Conservation (phyloP, 768 basidiomycete genomes). For the Ramaria sp. region DNA sequence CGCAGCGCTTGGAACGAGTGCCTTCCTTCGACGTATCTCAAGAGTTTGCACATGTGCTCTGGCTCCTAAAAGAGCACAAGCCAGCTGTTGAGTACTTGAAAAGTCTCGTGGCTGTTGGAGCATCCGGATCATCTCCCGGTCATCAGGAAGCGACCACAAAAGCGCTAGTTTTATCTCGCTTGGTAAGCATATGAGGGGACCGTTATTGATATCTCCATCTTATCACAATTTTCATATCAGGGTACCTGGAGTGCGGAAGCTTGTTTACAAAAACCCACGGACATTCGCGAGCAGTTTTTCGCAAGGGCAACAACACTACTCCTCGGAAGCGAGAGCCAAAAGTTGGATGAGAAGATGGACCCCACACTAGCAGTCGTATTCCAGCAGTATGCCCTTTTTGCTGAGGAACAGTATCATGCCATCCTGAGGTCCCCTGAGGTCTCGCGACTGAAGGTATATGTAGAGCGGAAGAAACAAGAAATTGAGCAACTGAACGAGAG, state of each 20-base stretch:
- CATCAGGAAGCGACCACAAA: background rate
- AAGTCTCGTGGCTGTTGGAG: conserved; percentile 16
- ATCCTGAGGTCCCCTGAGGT: conserved; percentile 61
- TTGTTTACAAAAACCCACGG: conserved; percentile 63
- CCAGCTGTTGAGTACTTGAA: conserved; percentile 68
- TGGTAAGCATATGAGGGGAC: conserved; percentile 35
- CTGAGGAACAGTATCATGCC: conserved; percentile 75
- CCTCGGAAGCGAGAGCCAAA: conserved; percentile 8
- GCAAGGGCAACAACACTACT: conserved; percentile 39
- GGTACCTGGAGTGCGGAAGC: conserved; percentile 89
- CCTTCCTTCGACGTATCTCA: conserved; percentile 47
- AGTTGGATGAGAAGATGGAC: conserved; percentile 5
- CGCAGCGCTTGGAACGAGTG: conserved; percentile 44
- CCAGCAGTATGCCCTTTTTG: conserved; percentile 79
- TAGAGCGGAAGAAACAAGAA: conserved; percentile 62
- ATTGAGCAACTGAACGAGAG: conserved; percentile 40
- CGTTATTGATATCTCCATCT: background rate
- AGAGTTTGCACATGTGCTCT: conserved; percentile 86
- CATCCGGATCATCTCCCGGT: background rate
- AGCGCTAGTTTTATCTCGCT: conserved; percentile 33
- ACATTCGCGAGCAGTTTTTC: conserved; percentile 66
- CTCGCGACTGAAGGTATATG: conserved; percentile 56
- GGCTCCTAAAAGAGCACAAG: conserved; percentile 78
- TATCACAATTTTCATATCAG: conserved; percentile 26
- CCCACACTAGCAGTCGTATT: conserved; percentile 46